Conservation (phyloP, 2,329 filamentous ascomycete genomes). For the Knoxdaviesia capensis region DNA sequence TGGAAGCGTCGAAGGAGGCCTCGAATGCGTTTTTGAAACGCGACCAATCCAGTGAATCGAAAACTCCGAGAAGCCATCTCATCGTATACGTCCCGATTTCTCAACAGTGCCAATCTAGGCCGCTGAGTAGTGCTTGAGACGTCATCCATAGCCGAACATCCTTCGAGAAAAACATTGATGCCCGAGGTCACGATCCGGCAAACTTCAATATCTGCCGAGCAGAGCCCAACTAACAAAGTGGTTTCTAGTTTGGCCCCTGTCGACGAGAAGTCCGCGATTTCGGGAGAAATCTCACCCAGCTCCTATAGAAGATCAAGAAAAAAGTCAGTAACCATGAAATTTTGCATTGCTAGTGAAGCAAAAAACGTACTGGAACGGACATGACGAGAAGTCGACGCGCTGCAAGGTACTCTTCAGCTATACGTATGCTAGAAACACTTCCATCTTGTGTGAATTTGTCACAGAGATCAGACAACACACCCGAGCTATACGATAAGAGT, state of each 20-base stretch:
- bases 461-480: conserved; percentile 24
- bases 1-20: conserved; percentile 38
- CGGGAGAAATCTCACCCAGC: conserved; percentile 29
- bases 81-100: conserved; percentile 38
- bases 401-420: conserved; percentile 34
- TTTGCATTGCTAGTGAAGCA: neutral
- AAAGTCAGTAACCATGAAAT: neutral
- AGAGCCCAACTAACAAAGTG: conserved; percentile 40
- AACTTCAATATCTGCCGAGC: conserved; percentile 42
- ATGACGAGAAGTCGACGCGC: conserved; percentile 31
- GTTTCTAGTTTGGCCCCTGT: conserved; percentile 39
- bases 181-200: conserved; percentile 44
- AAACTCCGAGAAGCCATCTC: conserved; percentile 44
- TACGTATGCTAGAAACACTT: conserved; percentile 21
- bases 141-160: conserved; percentile 33
- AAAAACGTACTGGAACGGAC: conserved; percentile 22
- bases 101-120: conserved; percentile 26
- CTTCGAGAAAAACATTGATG: conserved; percentile 41
- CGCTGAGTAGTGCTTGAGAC: conserved; percentile 28
- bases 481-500: conserved; percentile 9
- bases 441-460: conserved; percentile 23
- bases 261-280: conserved; percentile 31
- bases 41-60: conserved; percentile 46
- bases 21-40: conserved; percentile 47
- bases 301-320: conserved; percentile 19